Percentiles rank a stretch among this genome's conserved stretches.
phyloP scores from a whole-genome alignment of 129 eudicot genomes.

The Tanacetum coccineum region DNA sequence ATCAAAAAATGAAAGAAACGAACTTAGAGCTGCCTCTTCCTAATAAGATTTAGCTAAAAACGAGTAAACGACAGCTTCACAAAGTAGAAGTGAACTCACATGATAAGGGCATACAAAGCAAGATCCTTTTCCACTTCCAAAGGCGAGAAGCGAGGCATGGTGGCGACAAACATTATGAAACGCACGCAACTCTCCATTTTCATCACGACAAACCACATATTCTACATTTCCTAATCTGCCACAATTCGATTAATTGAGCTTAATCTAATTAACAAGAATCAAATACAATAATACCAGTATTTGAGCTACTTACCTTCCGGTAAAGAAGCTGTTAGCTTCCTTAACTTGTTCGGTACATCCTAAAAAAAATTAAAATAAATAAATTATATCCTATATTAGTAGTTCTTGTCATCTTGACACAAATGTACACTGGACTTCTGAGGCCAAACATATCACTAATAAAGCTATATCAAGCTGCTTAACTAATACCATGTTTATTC shows the following conservation, averaged over 20 bases:
- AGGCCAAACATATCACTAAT: too few species aligned
- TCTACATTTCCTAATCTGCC: constrained; percentile 82
- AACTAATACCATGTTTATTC: too few species aligned
- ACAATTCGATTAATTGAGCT: constrained; percentile 20
- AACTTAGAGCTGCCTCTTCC: too few species aligned
- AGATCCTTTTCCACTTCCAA: constrained; percentile 67
- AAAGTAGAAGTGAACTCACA: constrained; percentile 53
- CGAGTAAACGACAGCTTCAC: not conserved
- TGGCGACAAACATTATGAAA: constrained; percentile 99
- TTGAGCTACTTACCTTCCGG: constrained; percentile 62
- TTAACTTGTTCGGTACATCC: constrained; percentile 74
- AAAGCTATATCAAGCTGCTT: too few species aligned
- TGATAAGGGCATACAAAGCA: constrained; percentile 98
- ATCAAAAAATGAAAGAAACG: not conserved
- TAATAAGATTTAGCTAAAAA: not conserved
- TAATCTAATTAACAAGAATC: not conserved
- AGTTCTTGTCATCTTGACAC: too few species aligned
- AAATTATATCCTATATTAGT: too few species aligned
- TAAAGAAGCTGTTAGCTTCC: constrained; percentile 64
- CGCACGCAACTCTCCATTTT: constrained; percentile 57
- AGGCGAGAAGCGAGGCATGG: constrained; percentile 88
- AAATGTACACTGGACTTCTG: too few species aligned
- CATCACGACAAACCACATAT: constrained; percentile 79
- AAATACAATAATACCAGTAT: not conserved
- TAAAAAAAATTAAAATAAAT: constrained; percentile 14